phyloP scores from a whole-genome alignment of 2,329 filamentous ascomycete genomes.

The Simplicillium aogashimaense region DNA sequence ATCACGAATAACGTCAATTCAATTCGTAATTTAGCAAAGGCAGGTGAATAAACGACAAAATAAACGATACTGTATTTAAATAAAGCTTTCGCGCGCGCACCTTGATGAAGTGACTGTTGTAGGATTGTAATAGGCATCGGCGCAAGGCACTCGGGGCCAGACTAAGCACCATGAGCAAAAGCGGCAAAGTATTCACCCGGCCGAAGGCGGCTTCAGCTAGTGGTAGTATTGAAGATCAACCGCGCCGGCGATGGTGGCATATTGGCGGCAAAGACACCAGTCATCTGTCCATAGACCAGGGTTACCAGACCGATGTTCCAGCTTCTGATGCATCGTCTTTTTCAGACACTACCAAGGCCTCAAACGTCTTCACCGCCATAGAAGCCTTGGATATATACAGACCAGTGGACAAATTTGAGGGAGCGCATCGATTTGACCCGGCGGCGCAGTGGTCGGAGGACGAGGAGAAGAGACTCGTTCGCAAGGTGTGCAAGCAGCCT shows the following conservation, averaged over 20 bases:
- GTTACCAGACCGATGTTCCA: conserved; percentile 13
- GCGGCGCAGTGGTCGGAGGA: neutral
- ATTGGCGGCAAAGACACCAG: neutral
- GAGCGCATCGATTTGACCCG: neutral
- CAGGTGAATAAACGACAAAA: too few species aligned
- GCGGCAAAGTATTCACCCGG: neutral
- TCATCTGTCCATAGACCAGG: conserved; percentile 3
- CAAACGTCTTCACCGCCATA: neutral
- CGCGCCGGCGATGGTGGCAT: neutral
- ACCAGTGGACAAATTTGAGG: neutral
- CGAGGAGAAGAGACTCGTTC: conserved; percentile 28
- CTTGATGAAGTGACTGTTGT: too few species aligned
- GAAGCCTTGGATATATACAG: conserved; percentile 1
- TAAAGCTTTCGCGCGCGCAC: too few species aligned
- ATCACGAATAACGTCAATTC: too few species aligned
- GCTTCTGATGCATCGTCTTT: conserved; percentile 10
- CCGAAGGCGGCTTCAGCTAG: neutral
- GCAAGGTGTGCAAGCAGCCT: conserved; percentile 30
- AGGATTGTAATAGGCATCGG: too few species aligned
- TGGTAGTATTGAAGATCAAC: neutral
- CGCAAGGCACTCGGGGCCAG: too few species aligned
- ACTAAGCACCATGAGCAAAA: neutral
- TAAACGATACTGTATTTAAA: too few species aligned
- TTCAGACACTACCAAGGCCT: neutral
- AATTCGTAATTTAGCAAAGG: too few species aligned